phyloP scores from a whole-genome alignment of 2,329 filamentous ascomycete species.

The Canariomyces notabilis region DNA sequence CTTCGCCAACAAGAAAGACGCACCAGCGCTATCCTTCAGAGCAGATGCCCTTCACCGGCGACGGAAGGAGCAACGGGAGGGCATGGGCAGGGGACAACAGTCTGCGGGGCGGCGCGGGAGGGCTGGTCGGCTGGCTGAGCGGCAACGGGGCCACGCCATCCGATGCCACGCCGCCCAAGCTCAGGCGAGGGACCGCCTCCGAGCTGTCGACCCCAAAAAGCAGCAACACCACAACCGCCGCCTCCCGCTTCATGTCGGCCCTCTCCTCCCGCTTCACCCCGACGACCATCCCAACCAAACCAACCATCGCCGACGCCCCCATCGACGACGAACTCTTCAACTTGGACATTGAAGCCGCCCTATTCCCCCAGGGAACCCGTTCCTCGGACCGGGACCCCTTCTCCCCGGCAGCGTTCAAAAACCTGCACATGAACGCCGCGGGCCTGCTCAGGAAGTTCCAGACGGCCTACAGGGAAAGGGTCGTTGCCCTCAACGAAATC shows the following conservation, averaged over 20 bases:
- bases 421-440: slow-evolving; percentile 53
- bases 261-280: slow-evolving; percentile 37
- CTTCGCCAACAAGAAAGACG: slow-evolving; percentile 27
- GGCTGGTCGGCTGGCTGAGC: slow-evolving; percentile 32
- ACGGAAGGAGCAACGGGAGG: slow-evolving; percentile 30
- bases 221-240: slow-evolving; percentile 25
- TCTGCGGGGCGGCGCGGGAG: slow-evolving; percentile 28
- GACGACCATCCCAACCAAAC: slow-evolving; percentile 21
- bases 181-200: slow-evolving; percentile 26
- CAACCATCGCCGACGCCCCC: slow-evolving; percentile 23
- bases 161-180: slow-evolving; percentile 31
- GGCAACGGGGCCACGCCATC: slow-evolving; percentile 21
- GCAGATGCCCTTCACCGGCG: slow-evolving; percentile 41
- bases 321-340: slow-evolving; percentile 50
- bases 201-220: slow-evolving; percentile 33
- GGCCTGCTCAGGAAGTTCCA: slow-evolving; percentile 54
- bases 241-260: slow-evolving; percentile 42
- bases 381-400: slow-evolving; percentile 43
- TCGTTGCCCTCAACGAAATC: slow-evolving; percentile 45
- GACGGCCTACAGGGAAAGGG: slow-evolving; percentile 51
- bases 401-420: slow-evolving; percentile 56
- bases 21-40: slow-evolving; percentile 22
- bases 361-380: slow-evolving; percentile 45
- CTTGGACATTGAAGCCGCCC: slow-evolving; percentile 49
- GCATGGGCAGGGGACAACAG: slow-evolving; percentile 17